These are phyloP conservation scores for Candida koratica DNA, from an alignment of 805 yeast species.

Conservation along the genomic window DNA sequence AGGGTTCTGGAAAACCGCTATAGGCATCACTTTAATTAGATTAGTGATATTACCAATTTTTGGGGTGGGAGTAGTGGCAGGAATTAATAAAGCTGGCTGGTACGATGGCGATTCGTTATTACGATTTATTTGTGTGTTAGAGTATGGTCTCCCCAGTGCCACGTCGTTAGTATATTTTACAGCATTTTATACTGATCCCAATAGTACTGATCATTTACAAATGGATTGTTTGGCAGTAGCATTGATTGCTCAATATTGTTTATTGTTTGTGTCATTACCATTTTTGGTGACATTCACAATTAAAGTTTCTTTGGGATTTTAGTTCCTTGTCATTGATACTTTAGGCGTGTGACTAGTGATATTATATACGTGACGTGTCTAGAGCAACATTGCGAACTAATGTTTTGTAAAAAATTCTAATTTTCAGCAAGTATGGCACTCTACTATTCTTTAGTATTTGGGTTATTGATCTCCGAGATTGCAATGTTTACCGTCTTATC, in stretches of 20 bases:
- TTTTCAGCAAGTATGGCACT: constrained; percentile 31
- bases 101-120: constrained; percentile 56
- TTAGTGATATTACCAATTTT: constrained; percentile 73
- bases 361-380: no score
- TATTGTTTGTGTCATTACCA: constrained; percentile 68
- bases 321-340: no score
- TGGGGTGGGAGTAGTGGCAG: constrained; percentile 60
- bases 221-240: constrained; percentile 83
- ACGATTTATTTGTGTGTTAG: constrained; percentile 67
- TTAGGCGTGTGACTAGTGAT: no score
- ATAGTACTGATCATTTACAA: constrained; percentile 49
- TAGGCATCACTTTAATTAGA: constrained; percentile 52
- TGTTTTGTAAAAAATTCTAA: no score
- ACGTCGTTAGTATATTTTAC: constrained; percentile 86
- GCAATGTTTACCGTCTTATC: constrained; percentile 73
- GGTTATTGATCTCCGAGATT: constrained; percentile 76
- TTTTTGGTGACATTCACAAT: constrained; percentile 67
- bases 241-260: constrained; percentile 68
- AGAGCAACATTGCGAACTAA: no score
- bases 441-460: constrained; percentile 56
- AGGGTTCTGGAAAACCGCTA: constrained; percentile 68
- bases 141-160: constrained; percentile 81
- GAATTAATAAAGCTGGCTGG: constrained; percentile 60
- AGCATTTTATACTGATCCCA: constrained; percentile 76
- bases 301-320: constrained; percentile 45